These are phyloP conservation scores for Candida glucosophila DNA, from an alignment of 1,139 yeast genomes.

Conservation along the genomic window DNA sequence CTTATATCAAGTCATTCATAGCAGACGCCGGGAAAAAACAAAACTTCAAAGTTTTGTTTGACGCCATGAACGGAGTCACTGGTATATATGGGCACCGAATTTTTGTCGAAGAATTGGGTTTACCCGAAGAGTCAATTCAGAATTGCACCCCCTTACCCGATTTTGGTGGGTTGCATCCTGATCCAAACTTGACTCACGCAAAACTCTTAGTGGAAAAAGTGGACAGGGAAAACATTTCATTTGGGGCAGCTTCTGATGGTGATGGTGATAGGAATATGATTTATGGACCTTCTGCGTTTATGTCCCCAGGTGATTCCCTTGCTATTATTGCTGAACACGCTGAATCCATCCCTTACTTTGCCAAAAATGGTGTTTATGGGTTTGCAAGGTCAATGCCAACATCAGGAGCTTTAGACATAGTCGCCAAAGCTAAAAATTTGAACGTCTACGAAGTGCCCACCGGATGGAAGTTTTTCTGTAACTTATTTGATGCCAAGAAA, in stretches of 20 bases:
- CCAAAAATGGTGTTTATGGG: constrained; percentile 79
- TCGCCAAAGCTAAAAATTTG: constrained; percentile 71
- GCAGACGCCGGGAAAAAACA: constrained; percentile 30
- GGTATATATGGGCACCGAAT: constrained; percentile 92
- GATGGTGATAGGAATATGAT: constrained; percentile 99
- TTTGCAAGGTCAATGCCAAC: constrained; percentile 99
- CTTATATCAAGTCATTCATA: constrained; percentile 67
- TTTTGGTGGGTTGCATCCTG: constrained; percentile 97
- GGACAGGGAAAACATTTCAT: constrained; percentile 70
- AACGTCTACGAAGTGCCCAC: constrained; percentile 93
- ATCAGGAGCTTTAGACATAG: constrained; percentile 86
- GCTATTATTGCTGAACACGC: constrained; percentile 97
- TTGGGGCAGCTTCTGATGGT: constrained; percentile 98
- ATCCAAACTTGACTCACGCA: constrained; percentile 95
- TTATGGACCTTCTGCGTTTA: constrained; percentile 91
- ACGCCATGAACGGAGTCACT: constrained; percentile 90
- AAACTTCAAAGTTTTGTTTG: constrained; percentile 71
- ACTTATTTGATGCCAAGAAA: constrained; percentile 85
- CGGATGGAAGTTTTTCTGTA: constrained; percentile 98
- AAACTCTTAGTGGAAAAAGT: constrained; percentile 78
- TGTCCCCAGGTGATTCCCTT: constrained; percentile 96
- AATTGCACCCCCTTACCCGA: constrained; percentile 75
- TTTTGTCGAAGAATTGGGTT: constrained; percentile 77
- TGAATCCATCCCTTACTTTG: constrained; percentile 79
- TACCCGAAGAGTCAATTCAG: constrained; percentile 64